These are phyloP conservation scores for Starmerella vitae DNA, from an alignment of 805 yeast genomes.

Conservation along the genomic window DNA sequence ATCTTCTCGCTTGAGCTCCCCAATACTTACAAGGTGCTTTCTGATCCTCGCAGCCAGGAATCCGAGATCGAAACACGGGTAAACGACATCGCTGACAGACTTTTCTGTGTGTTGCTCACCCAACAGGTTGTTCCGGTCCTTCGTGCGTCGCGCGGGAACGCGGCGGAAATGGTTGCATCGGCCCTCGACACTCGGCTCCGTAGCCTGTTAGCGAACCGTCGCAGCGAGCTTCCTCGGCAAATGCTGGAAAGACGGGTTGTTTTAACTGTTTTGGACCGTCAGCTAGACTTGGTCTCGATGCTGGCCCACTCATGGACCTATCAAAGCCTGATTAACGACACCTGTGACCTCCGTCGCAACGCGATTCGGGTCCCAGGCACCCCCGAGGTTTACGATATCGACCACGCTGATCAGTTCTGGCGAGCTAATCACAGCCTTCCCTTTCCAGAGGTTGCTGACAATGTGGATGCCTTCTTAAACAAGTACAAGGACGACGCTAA, in stretches of 20 bases:
- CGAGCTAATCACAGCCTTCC: slow-evolving; percentile 67
- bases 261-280: slow-evolving; percentile 71
- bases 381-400: slow-evolving; percentile 63
- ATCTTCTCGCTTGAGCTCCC: slow-evolving; percentile 65
- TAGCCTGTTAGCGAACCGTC: slow-evolving; percentile 69
- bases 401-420: slow-evolving; percentile 93
- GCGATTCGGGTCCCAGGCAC: slow-evolving; percentile 48
- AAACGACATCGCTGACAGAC: slow-evolving; percentile 59
- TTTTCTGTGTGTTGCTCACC: slow-evolving; percentile 68
- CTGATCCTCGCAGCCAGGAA: slow-evolving; percentile 60
- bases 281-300: slow-evolving; percentile 84
- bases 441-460: slow-evolving; percentile 98
- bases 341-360: slow-evolving; percentile 67
- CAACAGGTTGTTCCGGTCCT: slow-evolving; percentile 74
- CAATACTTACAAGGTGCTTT: slow-evolving; percentile 52
- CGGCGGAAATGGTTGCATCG: slow-evolving; percentile 88
- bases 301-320: slow-evolving; percentile 96
- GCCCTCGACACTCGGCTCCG: slow-evolving; percentile 71
- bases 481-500: slow-evolving; percentile 77
- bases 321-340: slow-evolving; percentile 91
- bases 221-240: slow-evolving; percentile 28
- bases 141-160: slow-evolving; percentile 82
- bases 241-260: slow-evolving; percentile 41
- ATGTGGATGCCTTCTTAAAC: slow-evolving; percentile 72
- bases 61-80: slow-evolving; percentile 56